Conservation (phyloP, 2,329 filamentous ascomycete genomes). For the Colletotrichum australisinense region DNA sequence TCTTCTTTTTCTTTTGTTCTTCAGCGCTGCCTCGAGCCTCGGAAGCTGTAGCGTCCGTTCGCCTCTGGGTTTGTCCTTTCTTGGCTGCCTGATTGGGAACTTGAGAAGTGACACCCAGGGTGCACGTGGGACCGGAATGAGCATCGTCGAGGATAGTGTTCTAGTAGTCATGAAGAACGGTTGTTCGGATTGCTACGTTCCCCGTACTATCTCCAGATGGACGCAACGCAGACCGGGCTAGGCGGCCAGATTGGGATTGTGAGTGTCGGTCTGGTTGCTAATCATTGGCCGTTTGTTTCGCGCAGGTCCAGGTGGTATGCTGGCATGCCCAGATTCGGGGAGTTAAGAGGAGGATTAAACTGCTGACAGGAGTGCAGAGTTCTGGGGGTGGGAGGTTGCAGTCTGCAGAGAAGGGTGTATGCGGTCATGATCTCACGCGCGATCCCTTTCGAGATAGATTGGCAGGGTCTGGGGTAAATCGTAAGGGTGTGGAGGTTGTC, state of each 20-base stretch:
- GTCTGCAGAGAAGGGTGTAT: no score
- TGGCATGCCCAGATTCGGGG: neutral
- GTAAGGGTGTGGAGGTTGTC: neutral
- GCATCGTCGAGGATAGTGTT: neutral
- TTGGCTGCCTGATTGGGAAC: constrained; percentile 11
- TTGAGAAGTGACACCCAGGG: constrained; percentile 7
- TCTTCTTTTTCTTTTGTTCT: neutral
- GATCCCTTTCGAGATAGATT: neutral
- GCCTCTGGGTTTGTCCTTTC: neutral
- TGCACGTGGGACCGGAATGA: neutral
- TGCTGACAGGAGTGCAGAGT: neutral
- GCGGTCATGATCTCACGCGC: neutral
- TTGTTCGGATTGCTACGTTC: constrained; percentile 11
- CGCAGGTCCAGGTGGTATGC: neutral
- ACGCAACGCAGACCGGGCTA: constrained; percentile 16
- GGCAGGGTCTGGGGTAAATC: neutral
- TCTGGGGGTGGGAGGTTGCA: neutral
- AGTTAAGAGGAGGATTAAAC: neutral
- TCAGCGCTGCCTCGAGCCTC: constrained; percentile 4
- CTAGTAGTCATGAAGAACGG: neutral
- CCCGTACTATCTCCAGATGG: neutral
- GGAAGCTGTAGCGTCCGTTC: constrained; percentile 8
- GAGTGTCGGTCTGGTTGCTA: neutral
- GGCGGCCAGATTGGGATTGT: neutral
- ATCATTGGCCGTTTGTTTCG: neutral